These are phyloP conservation scores for Teunomyces gatunensis DNA, from an alignment of 805 yeast species.

Conservation along the genomic window DNA sequence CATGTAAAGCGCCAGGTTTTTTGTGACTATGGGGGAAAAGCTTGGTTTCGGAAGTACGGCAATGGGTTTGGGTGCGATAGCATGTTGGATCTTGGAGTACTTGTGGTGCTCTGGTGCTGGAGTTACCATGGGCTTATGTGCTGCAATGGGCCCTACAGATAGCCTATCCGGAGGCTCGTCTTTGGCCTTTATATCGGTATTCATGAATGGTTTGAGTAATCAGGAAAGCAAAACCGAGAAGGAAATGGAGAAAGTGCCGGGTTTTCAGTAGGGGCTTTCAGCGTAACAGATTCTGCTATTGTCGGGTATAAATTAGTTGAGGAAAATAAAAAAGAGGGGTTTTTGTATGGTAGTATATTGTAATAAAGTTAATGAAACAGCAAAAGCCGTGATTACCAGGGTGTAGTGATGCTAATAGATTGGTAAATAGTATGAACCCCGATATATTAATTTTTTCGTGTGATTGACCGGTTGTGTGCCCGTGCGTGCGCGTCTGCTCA, in stretches of 20 bases:
- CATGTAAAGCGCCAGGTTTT: constrained; percentile 14
- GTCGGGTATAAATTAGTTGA: no score
- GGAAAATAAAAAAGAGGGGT: no score
- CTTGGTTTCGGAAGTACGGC: constrained; percentile 29
- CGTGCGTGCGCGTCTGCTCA: neutral
- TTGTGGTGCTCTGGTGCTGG: constrained; percentile 11
- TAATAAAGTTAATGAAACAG: no score
- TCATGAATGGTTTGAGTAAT: neutral
- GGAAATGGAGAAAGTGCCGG: no score
- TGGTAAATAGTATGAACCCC: neutral
- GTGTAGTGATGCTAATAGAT: no score
- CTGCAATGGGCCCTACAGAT: neutral
- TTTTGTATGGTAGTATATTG: no score
- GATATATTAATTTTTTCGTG: constrained; percentile 1
- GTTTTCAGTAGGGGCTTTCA: no score
- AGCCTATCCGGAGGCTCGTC: neutral
- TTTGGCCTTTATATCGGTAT: neutral
- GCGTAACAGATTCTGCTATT: no score
- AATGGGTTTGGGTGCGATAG: constrained; percentile 38
- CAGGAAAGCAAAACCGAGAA: no score
- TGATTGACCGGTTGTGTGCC: constrained; percentile 1
- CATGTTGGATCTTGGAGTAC: constrained; percentile 37
- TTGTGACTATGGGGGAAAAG: constrained; percentile 17
- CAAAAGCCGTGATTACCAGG: no score
- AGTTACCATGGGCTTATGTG: neutral